phyloP scores from a whole-genome alignment of 2,329 filamentous ascomycete species.

The Fusarium protoensiforme region DNA sequence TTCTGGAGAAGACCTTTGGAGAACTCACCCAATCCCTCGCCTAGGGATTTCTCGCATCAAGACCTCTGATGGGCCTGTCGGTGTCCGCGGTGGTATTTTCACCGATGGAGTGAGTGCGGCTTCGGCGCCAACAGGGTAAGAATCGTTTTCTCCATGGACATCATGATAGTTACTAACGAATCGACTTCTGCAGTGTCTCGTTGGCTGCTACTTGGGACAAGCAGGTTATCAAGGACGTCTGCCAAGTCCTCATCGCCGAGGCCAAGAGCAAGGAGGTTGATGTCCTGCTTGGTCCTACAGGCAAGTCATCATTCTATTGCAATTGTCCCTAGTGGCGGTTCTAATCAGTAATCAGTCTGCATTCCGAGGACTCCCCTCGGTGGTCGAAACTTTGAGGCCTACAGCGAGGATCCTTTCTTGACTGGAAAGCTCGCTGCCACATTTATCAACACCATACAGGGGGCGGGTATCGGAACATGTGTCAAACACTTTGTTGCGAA shows the following conservation, averaged over 20 bases:
- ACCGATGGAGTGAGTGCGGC: slow-evolving; percentile 24
- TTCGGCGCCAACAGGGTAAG: slow-evolving; percentile 19
- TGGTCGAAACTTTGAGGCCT: slow-evolving; percentile 54
- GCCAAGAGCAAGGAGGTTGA: slow-evolving; percentile 28
- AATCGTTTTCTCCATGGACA: neutral
- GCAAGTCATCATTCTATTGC: neutral
- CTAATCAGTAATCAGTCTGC: neutral
- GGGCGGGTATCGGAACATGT: slow-evolving; percentile 50
- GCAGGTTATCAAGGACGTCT: slow-evolving; percentile 7
- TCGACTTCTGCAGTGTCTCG: slow-evolving; percentile 5
- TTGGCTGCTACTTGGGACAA: slow-evolving; percentile 22
- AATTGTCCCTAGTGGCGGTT: too few species aligned
- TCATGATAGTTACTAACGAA: neutral
- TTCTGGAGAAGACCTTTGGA: slow-evolving; percentile 12
- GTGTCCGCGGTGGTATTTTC: slow-evolving; percentile 24
- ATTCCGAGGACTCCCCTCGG: slow-evolving; percentile 46
- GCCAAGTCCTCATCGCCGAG: slow-evolving; percentile 17
- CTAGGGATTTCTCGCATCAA: slow-evolving; percentile 21
- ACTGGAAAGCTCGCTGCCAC: slow-evolving; percentile 47
- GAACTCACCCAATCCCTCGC: slow-evolving; percentile 4
- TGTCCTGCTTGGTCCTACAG: slow-evolving; percentile 23
- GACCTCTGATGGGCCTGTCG: slow-evolving; percentile 21
- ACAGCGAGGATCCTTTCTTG: slow-evolving; percentile 54
- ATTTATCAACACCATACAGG: slow-evolving; percentile 49
- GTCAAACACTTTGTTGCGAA: slow-evolving; percentile 56